Conservation (phyloP, 2,329 filamentous ascomycete genomes). For the Aspergillus sp. region DNA sequence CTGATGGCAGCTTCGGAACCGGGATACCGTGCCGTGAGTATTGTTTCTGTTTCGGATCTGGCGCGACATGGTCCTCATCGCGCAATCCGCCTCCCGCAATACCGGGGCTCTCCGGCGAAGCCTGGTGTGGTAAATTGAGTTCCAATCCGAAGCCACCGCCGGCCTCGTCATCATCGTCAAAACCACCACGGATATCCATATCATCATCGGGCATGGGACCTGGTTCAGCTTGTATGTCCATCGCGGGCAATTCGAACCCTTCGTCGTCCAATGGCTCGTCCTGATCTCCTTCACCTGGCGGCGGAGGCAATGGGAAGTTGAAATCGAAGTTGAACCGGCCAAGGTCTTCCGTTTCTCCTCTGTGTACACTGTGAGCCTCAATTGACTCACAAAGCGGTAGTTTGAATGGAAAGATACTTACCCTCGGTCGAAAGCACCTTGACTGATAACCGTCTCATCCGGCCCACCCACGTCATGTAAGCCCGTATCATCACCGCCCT, state of each 20-base stretch:
- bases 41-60: slow-evolving; percentile 45
- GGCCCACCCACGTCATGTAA: slow-evolving; percentile 30
- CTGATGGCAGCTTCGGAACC: slow-evolving; percentile 66
- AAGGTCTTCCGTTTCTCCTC: slow-evolving; percentile 39
- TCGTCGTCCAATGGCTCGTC: slow-evolving; percentile 26
- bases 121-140: slow-evolving; percentile 21
- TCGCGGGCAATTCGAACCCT: slow-evolving; percentile 27
- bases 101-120: slow-evolving; percentile 24
- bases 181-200: background rate
- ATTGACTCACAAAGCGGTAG: background rate
- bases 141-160: slow-evolving; percentile 27
- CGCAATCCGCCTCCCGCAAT: slow-evolving; percentile 31
- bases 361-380: slow-evolving; percentile 10
- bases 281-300: slow-evolving; percentile 21
- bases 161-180: slow-evolving; percentile 11
- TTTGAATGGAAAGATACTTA: slow-evolving; percentile 13
- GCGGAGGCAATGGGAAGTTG: slow-evolving; percentile 32
- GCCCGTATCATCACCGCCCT: slow-evolving; percentile 33
- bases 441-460: slow-evolving; percentile 33
- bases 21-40: slow-evolving; percentile 65
- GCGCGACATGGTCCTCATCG: slow-evolving; percentile 22
- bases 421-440: slow-evolving; percentile 34
- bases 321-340: slow-evolving; percentile 37
- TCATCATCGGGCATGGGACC: slow-evolving; percentile 20
- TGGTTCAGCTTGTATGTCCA: slow-evolving; percentile 19